phyloP scores from a whole-genome alignment of 345 rosid species.

The Clausena lansium region DNA sequence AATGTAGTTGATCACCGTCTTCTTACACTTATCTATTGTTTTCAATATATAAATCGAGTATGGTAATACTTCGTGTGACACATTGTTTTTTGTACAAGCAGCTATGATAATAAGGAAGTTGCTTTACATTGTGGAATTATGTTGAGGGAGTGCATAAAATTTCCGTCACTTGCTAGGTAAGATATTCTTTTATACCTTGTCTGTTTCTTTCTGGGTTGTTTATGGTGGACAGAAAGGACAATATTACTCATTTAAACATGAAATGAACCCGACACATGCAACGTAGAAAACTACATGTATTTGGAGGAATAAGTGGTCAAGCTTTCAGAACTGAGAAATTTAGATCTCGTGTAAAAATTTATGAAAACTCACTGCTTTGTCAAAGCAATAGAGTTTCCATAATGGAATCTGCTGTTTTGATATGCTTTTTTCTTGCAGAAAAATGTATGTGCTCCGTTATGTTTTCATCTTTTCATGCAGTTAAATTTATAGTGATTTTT shows the following conservation, averaged over 20 bases:
- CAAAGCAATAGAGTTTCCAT: not conserved
- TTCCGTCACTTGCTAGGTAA: conserved; percentile 92
- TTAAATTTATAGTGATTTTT: conserved; percentile 55
- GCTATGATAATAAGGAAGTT: conserved; percentile 94
- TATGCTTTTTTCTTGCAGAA: not conserved
- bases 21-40: not conserved
- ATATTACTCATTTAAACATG: not conserved
- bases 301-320: not conserved
- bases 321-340: not conserved
- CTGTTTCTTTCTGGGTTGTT: conserved; percentile 15
- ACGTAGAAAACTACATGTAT: not conserved
- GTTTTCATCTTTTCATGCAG: conserved; percentile 31
- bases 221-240: not conserved
- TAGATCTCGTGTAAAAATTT: not conserved
- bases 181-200: conserved; percentile 29
- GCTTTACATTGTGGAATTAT: conserved; percentile 87
- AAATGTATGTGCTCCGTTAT: not conserved
- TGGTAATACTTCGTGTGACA: not conserved
- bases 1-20: not conserved
- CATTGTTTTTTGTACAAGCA: conserved; percentile 37
- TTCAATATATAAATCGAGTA: conserved; percentile 2
- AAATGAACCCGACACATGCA: not conserved
- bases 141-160: conserved; percentile 97
- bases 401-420: not conserved
- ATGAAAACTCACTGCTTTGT: not conserved